Conservation (phyloP, 371 early-diverging fungal genomes). For the Circinella umbellata region DNA sequence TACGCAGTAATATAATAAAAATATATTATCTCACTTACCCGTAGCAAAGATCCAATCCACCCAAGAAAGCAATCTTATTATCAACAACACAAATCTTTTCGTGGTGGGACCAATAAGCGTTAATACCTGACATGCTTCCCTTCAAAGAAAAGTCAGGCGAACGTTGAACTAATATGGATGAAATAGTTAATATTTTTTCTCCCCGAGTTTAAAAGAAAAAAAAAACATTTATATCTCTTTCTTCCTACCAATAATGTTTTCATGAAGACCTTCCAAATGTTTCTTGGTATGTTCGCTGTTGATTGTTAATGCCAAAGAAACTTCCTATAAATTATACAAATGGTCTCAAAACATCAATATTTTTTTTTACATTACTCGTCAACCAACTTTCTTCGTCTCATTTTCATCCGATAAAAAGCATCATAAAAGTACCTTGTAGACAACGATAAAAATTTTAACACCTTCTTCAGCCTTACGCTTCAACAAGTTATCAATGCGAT, state of each 20-base stretch:
- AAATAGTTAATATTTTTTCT: not conserved
- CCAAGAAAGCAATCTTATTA: slow-evolving; percentile 75
- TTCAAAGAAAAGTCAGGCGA: slow-evolving; percentile 71
- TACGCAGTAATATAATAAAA: not conserved
- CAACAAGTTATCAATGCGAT: slow-evolving; percentile 82
- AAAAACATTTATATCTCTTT: not conserved
- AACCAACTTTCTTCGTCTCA: too few species aligned
- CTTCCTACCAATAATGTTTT: slow-evolving; percentile 70
- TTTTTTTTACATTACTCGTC: too few species aligned
- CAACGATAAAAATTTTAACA: slow-evolving; percentile 85
- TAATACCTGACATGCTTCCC: slow-evolving; percentile 40
- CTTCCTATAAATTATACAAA: slow-evolving; percentile 57
- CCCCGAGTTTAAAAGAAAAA: not conserved
- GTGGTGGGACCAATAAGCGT: slow-evolving; percentile 82
- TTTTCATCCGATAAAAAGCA: too few species aligned
- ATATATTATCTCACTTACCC: slow-evolving; percentile 43
- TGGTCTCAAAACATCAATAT: too few species aligned
- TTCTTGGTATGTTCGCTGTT: slow-evolving; percentile 84
- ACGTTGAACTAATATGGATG: slow-evolving; percentile 54
- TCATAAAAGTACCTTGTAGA: slow-evolving; percentile 70
- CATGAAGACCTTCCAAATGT: slow-evolving; percentile 72
- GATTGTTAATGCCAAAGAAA: slow-evolving; percentile 76
- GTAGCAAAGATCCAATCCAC: slow-evolving; percentile 83
- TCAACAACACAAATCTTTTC: slow-evolving; percentile 82
- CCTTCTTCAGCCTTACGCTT: slow-evolving; percentile 89